Evolutionary conservation across 148 eudicot species (phyloP).

Genomic region (Simmondsia chinensis): DNA sequence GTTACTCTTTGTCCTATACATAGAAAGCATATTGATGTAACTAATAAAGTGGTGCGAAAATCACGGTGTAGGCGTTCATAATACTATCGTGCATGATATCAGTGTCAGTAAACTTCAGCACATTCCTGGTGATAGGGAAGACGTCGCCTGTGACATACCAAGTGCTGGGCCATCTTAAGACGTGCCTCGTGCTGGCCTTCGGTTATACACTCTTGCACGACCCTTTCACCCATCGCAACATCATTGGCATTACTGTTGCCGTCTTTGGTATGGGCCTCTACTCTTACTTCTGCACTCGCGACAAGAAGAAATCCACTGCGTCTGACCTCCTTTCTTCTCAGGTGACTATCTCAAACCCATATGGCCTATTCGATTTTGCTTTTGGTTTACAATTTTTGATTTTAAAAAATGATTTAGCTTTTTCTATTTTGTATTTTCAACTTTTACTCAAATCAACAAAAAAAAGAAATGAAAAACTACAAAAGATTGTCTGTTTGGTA

Average conservation of each 20-base stretch:
- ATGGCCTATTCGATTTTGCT: neutral
- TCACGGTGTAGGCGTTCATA: conserved; percentile 79
- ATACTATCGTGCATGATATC: conserved; percentile 81
- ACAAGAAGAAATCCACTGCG: conserved; percentile 48
- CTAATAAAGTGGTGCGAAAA: too few relatives aligned
- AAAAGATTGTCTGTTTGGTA: too few relatives aligned
- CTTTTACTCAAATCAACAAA: too few relatives aligned
- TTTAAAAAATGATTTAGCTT: too few relatives aligned
- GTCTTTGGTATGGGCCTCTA: conserved; percentile 82
- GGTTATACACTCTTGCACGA: conserved; percentile 81
- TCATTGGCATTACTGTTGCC: conserved; percentile 67
- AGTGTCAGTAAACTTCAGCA: conserved; percentile 87
- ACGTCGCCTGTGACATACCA: conserved; percentile 97
- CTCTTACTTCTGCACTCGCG: conserved; percentile 73
- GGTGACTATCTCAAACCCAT: neutral
- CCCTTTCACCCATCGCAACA: conserved; percentile 73
- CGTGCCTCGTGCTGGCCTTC: conserved; percentile 85
- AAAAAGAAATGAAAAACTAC: too few relatives aligned
- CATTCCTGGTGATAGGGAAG: conserved; percentile 88
- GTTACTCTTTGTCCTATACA: too few relatives aligned
- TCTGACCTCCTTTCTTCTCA: conserved; percentile 34
- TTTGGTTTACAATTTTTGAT: too few relatives aligned
- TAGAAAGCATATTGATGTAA: too few relatives aligned
- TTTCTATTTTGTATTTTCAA: too few relatives aligned
- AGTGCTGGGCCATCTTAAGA: conserved; percentile 82